Base-by-base conservation (phyloP, 1,139 yeast species). In the Geotrichum cucujoidarum region DNA sequence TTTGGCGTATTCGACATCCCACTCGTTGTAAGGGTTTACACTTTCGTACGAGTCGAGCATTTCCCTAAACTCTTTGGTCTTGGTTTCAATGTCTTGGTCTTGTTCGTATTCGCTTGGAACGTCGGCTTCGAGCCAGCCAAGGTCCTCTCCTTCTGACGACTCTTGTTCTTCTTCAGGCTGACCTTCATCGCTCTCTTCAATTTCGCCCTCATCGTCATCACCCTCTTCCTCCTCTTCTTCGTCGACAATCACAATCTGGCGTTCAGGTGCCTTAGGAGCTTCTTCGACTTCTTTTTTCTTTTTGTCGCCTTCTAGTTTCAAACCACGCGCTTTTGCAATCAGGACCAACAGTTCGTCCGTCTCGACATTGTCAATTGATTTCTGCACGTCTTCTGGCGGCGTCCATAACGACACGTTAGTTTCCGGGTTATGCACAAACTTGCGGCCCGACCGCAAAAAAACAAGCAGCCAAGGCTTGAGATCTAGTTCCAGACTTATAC, bases 241-340 rank as follows among this genome's bases (percentile, higher is more conserved):
- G 18, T 41, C 52, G 11, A 25, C 53, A 17, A 44, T 40, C 1
- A 41, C 51, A 32, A 42, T 17, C 40, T 36, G 48, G 30, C 35
- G 31, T 32, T 20, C 44, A 13, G 34, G 33, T 29, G 11, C 20
- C 10, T 24, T 24, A 6, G 27, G 6, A 6, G 6, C 27, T 10
- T 24, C 27, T 10, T 24, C 27, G 31, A 45, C 45, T 8, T 25
- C 51, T 17, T 8, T 55, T 40, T 24, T 40, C 20, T 42, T 25
- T 44, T 48, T 45, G 24, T 52, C 47, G 2, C 51, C 54, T 16
- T 51, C 53, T 8, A 68, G 51, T n/a, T 57, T 50, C 31, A 72
- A 57, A 0, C 81, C 81, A 30, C 81, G 62, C 3, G 77, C 72
- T 30, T 67, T 61, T 0, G 78, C 81, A 13, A 75, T 60, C 48